These are phyloP conservation scores for Rubroboletus satanas DNA, from an alignment of 768 basidiomycete species.

Conservation along the genomic window DNA sequence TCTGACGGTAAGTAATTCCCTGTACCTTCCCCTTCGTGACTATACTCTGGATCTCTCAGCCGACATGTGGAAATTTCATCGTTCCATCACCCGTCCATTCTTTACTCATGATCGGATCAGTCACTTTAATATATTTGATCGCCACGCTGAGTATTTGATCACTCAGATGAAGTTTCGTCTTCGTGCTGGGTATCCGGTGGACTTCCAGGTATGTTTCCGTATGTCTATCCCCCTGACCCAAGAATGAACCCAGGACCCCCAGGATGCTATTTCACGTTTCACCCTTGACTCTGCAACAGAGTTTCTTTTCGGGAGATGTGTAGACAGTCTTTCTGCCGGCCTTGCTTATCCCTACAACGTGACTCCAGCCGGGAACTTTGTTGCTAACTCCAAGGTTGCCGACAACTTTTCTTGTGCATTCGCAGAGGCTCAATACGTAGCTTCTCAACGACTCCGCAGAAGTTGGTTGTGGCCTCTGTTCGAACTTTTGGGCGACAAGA, in stretches of 20 bases:
- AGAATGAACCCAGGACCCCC: not conserved
- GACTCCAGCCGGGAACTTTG: conserved; percentile 11
- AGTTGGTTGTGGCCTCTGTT: conserved; percentile 52
- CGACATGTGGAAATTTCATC: conserved; percentile 60
- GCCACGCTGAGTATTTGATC: conserved; percentile 45
- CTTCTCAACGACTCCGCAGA: conserved; percentile 40
- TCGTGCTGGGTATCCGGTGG: conserved; percentile 48
- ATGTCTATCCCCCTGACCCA: not conserved
- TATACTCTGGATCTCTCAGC: conserved; percentile 25
- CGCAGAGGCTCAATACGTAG: conserved; percentile 41
- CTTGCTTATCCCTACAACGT: conserved; percentile 52
- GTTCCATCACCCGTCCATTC: conserved; percentile 62
- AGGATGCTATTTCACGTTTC: conserved; percentile 60
- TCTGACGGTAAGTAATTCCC: conserved; percentile 46
- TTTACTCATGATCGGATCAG: conserved; percentile 57
- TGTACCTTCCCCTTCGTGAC: no score
- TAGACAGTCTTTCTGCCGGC: conserved; percentile 47
- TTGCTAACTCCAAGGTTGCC: conserved; percentile 30
- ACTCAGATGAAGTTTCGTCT: conserved; percentile 45
- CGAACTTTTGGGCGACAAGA: conserved; percentile 48
- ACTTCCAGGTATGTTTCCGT: conserved; percentile 46
- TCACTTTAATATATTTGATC: conserved; percentile 60
- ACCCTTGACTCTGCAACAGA: conserved; percentile 66
- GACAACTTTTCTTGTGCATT: conserved; percentile 50
- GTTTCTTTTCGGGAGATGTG: conserved; percentile 60